Evolutionary conservation across 2,329 filamentous ascomycete species (phyloP).

Genomic region (Botrytis squamosa): DNA sequence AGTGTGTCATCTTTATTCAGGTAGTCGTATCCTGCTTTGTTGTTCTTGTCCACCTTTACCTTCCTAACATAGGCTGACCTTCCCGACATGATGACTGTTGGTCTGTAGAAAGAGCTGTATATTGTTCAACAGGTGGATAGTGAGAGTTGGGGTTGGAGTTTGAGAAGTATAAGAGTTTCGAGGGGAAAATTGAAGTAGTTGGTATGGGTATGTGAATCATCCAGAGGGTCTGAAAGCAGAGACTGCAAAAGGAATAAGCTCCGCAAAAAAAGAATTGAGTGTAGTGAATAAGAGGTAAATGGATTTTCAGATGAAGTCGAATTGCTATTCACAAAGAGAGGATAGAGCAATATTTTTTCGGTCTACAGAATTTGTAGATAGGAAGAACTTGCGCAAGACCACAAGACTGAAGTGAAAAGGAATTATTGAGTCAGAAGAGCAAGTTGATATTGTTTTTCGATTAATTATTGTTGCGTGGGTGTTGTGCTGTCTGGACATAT

Average conservation of each 20-base stretch:
- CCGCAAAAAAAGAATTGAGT: background rate
- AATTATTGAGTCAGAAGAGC: background rate
- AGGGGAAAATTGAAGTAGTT: background rate
- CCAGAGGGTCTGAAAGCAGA: background rate
- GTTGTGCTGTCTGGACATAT: background rate
- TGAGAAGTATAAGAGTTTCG: background rate
- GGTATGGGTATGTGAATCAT: background rate
- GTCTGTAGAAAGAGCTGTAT: background rate
- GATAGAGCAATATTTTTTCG: background rate
- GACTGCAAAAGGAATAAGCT: background rate
- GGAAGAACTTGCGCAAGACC: background rate
- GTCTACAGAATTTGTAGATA: background rate
- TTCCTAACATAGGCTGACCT: slow-evolving; percentile 57
- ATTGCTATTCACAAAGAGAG: background rate
- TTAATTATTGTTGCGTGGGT: background rate
- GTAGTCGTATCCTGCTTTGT: slow-evolving; percentile 17
- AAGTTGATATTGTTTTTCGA: background rate
- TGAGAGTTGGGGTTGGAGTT: background rate
- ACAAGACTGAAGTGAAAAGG: background rate
- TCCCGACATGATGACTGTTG: slow-evolving; percentile 48
- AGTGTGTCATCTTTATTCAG: slow-evolving; percentile 14
- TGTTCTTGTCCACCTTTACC: slow-evolving; percentile 50
- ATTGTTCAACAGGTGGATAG: background rate
- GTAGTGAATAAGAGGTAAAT: background rate
- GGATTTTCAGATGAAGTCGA: background rate